Conservation (phyloP, 2,329 filamentous ascomycete genomes). For the Neospermospora avenae region DNA sequence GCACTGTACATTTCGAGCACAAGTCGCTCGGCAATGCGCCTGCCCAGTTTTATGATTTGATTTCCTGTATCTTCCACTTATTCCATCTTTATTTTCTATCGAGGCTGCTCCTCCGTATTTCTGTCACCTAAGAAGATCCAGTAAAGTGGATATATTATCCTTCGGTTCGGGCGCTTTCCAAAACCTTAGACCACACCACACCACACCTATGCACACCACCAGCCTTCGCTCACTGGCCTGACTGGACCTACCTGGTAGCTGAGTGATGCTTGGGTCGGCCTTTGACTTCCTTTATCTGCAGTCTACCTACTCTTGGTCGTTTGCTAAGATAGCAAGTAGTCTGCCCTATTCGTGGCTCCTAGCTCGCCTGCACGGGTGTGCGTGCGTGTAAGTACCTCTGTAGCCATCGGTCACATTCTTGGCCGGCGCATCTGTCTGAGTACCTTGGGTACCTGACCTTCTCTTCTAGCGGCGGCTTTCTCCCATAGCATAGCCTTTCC, state of each 20-base stretch:
- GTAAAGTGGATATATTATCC: background rate
- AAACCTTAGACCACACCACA: background rate
- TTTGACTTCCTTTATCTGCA: no score
- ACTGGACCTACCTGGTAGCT: no score
- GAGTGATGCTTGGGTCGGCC: background rate
- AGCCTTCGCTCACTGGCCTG: background rate
- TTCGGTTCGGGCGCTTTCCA: constrained; percentile 5
- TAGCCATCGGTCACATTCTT: background rate
- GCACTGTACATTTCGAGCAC: no score
- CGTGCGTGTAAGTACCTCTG: no score
- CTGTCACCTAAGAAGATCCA: background rate
- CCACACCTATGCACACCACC: background rate
- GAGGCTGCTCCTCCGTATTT: background rate
- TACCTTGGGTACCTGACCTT: background rate
- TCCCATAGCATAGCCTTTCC: constrained; percentile 2
- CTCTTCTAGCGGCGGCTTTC: background rate
- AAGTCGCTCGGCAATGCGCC: no score
- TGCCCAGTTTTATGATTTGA: no score
- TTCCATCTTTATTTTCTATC: no score
- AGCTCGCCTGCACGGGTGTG: no score
- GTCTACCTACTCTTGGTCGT: no score
- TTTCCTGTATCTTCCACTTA: no score
- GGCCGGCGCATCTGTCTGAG: background rate
- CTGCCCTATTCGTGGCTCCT: no score
- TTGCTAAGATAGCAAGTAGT: no score